phyloP scores from a whole-genome alignment of 768 basidiomycete species.

The Lentinula sp. region DNA sequence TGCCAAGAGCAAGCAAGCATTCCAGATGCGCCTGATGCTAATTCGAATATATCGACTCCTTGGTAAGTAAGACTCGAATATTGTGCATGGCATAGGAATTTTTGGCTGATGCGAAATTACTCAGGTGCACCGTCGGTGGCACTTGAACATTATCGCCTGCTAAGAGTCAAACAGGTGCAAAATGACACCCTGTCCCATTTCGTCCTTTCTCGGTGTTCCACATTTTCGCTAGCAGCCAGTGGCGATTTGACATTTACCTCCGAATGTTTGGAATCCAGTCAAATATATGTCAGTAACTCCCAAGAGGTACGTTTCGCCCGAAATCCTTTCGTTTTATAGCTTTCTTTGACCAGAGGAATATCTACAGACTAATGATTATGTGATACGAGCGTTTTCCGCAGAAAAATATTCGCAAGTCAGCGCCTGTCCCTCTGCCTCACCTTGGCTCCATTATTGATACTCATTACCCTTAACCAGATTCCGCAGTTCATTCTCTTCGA shows the following conservation, averaged over 20 bases:
- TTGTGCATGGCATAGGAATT: not conserved
- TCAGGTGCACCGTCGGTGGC: constrained; percentile 69
- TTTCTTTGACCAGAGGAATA: constrained; percentile 11
- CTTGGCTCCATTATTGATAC: not conserved
- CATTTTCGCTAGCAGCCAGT: constrained; percentile 69
- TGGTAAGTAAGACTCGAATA: constrained; percentile 35
- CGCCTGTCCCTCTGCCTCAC: not conserved
- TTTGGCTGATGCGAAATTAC: not conserved
- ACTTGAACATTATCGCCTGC: constrained; percentile 69
- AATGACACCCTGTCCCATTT: constrained; percentile 87
- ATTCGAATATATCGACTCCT: constrained; percentile 79
- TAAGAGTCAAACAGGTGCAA: constrained; percentile 83
- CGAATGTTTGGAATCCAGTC: constrained; percentile 74
- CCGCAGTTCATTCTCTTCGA: constrained; percentile 82
- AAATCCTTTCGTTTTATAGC: constrained; percentile 2
- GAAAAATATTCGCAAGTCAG: constrained; percentile 82
- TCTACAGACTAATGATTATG: constrained; percentile 67
- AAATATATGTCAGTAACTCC: constrained; percentile 75
- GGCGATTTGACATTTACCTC: constrained; percentile 73
- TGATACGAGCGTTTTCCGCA: constrained; percentile 67
- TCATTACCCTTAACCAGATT: constrained; percentile 39
- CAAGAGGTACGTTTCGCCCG: constrained; percentile 47
- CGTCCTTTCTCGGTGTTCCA: constrained; percentile 68
- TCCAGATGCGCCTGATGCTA: constrained; percentile 69
- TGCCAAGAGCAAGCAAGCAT: constrained; percentile 70